Base-by-base conservation (phyloP, 2,329 filamentous ascomycete species). In the Epichloe sibirici region DNA sequence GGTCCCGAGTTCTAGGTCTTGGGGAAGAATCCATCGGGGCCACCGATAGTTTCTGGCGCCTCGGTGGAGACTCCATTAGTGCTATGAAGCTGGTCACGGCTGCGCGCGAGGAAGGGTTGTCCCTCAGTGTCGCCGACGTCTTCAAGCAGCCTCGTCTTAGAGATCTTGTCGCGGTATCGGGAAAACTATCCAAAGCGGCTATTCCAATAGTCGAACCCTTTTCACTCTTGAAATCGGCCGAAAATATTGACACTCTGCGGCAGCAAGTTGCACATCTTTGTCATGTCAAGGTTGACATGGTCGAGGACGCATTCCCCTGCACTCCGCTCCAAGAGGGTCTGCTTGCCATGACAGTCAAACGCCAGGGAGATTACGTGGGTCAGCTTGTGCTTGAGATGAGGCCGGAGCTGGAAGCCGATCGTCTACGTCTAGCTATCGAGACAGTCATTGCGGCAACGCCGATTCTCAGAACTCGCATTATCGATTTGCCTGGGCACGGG, bases 41-140 rank as follows among this genome's bases (percentile, higher is more conserved):
- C 15, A 43, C 54, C 31, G 52, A 57, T 15, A 54, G 48, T 35
- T 57, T 59, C 42, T 28, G 54, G 9, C 37, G 49, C 31, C 23
- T 56, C 69, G 1, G 71, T 70, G 3, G 53, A 57, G 28, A 81
- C 75, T 61, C 59, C 9, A 57, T 62, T 40, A 51, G 44, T 11
- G 56, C 56, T 11, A 57, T 57, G 37, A 45, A 31, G 4, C 43
- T 57, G 2, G 49, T 50, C 15, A 15, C 28, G 15, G 28, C 15
- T 9, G 45, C 45, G 25, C 25, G 25, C 4, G 25, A 25, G 4
- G 25, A 25, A 25, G 25, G 25, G 4, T 25, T 25, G 25, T 25
- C 25, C 4, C 25, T 25, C 25, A 25, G 25, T 25, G 25, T 25
- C 25, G 25, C 25, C 25, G 25, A 25, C 25, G 25, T 25, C 25